Evolutionary conservation across 2,329 filamentous ascomycete species (phyloP).

Genomic region (Chalaropsis ovoidea): DNA sequence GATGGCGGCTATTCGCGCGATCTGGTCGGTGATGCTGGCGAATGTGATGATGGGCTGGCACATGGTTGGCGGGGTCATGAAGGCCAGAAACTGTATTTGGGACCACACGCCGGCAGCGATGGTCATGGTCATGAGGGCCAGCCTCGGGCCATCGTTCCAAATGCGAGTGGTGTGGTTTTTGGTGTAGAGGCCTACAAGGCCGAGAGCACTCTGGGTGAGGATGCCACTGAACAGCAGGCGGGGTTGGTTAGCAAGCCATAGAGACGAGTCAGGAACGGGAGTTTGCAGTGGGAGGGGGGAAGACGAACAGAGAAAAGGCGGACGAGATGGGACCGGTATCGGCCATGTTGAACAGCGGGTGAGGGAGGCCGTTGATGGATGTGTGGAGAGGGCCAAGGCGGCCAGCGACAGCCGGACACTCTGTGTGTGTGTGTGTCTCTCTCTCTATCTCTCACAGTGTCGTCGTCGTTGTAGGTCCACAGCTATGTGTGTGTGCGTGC

Average conservation of each 20-base stretch:
- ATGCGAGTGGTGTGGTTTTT: slow-evolving; percentile 41
- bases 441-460: background rate
- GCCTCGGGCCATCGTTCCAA: slow-evolving; percentile 51
- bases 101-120: slow-evolving; percentile 45
- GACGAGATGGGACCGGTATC: slow-evolving; percentile 15
- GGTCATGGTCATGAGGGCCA: slow-evolving; percentile 51
- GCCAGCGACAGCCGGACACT: background rate
- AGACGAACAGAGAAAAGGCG: slow-evolving; percentile 26
- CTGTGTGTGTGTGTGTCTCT: background rate
- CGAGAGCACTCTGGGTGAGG: slow-evolving; percentile 42
- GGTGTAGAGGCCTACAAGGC: slow-evolving; percentile 38
- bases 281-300: slow-evolving; percentile 27
- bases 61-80: slow-evolving; percentile 36
- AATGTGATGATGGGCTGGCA: slow-evolving; percentile 47
- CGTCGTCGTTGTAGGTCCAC: slow-evolving; percentile 6
- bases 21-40: slow-evolving; percentile 47
- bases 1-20: slow-evolving; percentile 44
- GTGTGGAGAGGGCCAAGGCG: background rate
- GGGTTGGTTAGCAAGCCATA: slow-evolving; percentile 46
- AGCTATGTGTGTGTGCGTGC: slow-evolving; percentile 27
- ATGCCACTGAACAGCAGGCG: slow-evolving; percentile 45
- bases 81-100: slow-evolving; percentile 42
- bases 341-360: slow-evolving; percentile 17
- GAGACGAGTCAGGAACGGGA: slow-evolving; percentile 29
- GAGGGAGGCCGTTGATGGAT: background rate